These are phyloP conservation scores for Pleurozium schreberi DNA, from an alignment of 225 moss, liverwort and hornwort genomes.

Conservation along the genomic window DNA sequence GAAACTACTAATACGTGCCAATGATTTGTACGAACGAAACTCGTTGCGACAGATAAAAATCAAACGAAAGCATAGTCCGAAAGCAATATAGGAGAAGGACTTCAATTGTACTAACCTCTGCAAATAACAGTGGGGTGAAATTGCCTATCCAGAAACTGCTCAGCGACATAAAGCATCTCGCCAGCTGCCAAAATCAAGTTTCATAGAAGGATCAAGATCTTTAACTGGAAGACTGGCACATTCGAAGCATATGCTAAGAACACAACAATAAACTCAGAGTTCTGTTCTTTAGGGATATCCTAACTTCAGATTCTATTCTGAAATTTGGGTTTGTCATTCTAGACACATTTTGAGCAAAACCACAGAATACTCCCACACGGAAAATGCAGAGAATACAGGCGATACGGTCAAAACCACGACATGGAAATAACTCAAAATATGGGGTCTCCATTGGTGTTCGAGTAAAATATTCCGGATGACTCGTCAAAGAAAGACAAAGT, in stretches of 20 bases:
- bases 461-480: background rate
- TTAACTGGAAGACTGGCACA: background rate
- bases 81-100: background rate
- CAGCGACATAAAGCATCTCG: constrained; percentile 79
- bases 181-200: constrained; percentile 47
- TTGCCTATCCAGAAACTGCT: constrained; percentile 77
- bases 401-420: background rate
- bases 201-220: background rate
- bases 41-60: background rate
- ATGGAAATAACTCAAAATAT: background rate
- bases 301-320: background rate
- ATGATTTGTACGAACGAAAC: background rate
- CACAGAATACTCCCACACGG: background rate
- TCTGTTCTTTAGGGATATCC: background rate
- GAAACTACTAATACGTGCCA: background rate
- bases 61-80: background rate
- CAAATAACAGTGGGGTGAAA: constrained; percentile 88
- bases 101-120: constrained; percentile 23
- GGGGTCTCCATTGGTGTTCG: background rate
- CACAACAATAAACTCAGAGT: background rate
- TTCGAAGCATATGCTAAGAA: background rate
- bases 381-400: background rate
- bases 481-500: background rate
- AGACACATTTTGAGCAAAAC: background rate
- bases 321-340: too few relatives aligned